These are phyloP conservation scores for Hypoxylon sp. DNA, from an alignment of 2,329 filamentous ascomycete species.

Conservation along the genomic window DNA sequence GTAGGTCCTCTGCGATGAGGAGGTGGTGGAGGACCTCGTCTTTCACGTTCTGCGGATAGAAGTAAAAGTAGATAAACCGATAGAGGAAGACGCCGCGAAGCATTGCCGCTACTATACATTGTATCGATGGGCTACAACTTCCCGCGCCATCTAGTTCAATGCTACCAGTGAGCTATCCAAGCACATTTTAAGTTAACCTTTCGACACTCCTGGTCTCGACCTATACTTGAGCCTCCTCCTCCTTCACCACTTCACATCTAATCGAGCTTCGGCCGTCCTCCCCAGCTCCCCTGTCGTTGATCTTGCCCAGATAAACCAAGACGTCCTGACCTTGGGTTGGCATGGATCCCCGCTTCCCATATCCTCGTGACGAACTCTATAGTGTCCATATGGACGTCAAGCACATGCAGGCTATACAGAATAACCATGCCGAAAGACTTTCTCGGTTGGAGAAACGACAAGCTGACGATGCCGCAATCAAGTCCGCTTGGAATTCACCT, in stretches of 20 bases:
- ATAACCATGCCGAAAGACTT: conserved; percentile 71
- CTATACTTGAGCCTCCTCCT: conserved; percentile 16
- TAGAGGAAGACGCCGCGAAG: conserved; percentile 27
- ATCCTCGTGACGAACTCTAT: conserved; percentile 73
- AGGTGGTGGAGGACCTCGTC: conserved; percentile 51
- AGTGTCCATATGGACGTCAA: conserved; percentile 78
- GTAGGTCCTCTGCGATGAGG: conserved; percentile 53
- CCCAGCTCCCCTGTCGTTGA: conserved; percentile 12
- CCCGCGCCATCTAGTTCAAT: conserved; percentile 37
- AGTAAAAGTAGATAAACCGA: conserved; percentile 40
- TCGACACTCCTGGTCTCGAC: conserved; percentile 24
- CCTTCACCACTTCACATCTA: background rate
- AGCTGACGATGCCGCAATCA: conserved; percentile 75
- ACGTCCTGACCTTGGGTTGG: conserved; percentile 51
- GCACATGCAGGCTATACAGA: conserved; percentile 73
- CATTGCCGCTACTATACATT: conserved; percentile 21
- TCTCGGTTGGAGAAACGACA: conserved; percentile 73
- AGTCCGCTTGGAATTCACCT: conserved; percentile 93
- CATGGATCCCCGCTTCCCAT: conserved; percentile 73
- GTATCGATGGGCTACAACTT: conserved; percentile 40
- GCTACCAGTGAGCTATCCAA: conserved; percentile 42
- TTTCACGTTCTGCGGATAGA: conserved; percentile 47
- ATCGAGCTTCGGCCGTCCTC: conserved; percentile 7
- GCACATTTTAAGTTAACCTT: conserved; percentile 35
- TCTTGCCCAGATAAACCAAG: conserved; percentile 24